A percentile compares a stretch with the other conserved stretches of the same genome.
phyloP scores from a whole-genome alignment of 2,329 filamentous ascomycete species.

The Teratosphaeria destructans region DNA sequence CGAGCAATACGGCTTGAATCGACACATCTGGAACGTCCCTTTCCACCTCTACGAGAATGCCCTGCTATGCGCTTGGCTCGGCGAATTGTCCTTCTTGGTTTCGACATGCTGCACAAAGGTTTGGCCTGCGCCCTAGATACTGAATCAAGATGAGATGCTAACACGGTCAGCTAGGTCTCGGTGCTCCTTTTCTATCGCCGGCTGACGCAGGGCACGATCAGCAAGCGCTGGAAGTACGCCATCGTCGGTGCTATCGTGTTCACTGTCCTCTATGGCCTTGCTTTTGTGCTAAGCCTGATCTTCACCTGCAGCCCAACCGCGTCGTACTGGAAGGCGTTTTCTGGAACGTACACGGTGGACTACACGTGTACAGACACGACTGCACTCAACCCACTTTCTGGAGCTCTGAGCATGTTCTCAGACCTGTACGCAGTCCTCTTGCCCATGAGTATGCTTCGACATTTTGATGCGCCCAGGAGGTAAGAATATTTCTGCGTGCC shows the following conservation, averaged over 20 bases:
- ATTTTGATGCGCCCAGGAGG: conserved; percentile 23
- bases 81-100: conserved; percentile 11
- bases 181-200: conserved; percentile 19
- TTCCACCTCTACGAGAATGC: neutral
- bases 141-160: neutral
- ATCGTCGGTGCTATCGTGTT: conserved; percentile 8
- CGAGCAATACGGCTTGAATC: conserved; percentile 7
- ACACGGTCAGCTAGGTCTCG: conserved; percentile 10
- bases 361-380: conserved; percentile 20
- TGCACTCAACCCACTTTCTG: conserved; percentile 18
- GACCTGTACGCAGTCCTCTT: conserved; percentile 12
- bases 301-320: conserved; percentile 9
- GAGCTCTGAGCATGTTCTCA: conserved; percentile 6
- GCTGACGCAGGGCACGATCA: conserved; percentile 12
- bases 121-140: neutral
- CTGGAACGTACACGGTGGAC: conserved; percentile 5
- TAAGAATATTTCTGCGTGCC: neutral
- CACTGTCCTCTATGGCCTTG: conserved; percentile 5
- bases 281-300: conserved; percentile 8
- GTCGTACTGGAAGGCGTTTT: conserved; percentile 11
- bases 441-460: conserved; percentile 28
- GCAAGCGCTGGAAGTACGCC: conserved; percentile 7
- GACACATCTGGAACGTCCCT: conserved; percentile 16
- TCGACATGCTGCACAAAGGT: conserved; percentile 7
- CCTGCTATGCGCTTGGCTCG: conserved; percentile 9